phyloP scores from a whole-genome alignment of 768 basidiomycete species.

The Rhodotorula graminis region DNA sequence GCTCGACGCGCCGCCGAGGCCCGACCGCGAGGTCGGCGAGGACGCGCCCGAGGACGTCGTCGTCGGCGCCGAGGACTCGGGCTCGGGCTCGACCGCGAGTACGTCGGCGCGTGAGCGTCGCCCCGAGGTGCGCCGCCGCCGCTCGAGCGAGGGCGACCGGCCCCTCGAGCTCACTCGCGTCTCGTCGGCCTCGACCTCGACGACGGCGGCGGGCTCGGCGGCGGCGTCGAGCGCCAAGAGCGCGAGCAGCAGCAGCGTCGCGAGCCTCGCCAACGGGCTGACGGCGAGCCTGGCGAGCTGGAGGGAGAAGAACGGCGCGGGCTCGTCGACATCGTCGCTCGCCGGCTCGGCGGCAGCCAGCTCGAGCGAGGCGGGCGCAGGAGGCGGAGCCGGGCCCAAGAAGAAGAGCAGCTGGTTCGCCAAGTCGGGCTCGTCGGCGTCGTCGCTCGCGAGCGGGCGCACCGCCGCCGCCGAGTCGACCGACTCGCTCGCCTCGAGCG shows the following conservation, averaged over 20 bases:
- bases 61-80: conserved; percentile 5
- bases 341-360: background rate
- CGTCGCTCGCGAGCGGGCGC: background rate
- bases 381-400: background rate
- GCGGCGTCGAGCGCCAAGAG: background rate
- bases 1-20: conserved; percentile 16
- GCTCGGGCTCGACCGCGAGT: background rate
- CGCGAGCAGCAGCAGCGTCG: conserved; percentile 8
- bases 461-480: background rate
- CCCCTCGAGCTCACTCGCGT: background rate
- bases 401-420: conserved; percentile 29
- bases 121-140: background rate
- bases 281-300: conserved; percentile 15
- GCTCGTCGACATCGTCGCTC: too few species aligned
- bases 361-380: background rate
- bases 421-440: background rate
- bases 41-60: conserved; percentile 7
- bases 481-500: background rate
- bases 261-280: conserved; percentile 11
- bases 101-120: background rate
- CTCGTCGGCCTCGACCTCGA: background rate
- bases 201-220: background rate
- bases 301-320: conserved; percentile 12
- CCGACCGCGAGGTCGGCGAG: conserved; percentile 20
- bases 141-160: conserved; percentile 4